phyloP scores from a whole-genome alignment of 2,329 filamentous ascomycete genomes.

The Diaporthe citriasiana region DNA sequence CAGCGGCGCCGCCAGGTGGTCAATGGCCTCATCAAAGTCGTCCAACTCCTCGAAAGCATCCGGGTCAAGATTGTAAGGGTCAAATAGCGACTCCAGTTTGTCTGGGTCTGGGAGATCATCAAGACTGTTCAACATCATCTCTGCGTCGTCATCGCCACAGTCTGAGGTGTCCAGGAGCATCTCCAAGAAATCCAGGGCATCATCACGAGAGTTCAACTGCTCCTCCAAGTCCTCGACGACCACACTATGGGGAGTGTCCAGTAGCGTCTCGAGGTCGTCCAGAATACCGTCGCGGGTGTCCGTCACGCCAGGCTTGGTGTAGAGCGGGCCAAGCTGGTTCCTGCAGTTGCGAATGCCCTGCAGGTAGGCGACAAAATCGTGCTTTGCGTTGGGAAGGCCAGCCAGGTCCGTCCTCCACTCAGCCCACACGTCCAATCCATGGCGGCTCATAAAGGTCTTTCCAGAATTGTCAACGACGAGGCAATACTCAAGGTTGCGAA shows the following conservation, averaged over 20 bases:
- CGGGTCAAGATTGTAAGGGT: too few species aligned
- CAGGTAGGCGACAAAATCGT: neutral
- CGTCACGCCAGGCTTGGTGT: neutral
- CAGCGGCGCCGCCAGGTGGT: too few species aligned
- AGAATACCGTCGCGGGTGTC: neutral
- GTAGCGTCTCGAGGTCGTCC: neutral
- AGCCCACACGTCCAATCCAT: neutral
- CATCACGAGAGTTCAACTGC: neutral
- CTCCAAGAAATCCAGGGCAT: too few species aligned
- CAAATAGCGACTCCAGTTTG: too few species aligned
- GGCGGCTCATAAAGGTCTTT: neutral
- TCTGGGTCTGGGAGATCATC: too few species aligned
- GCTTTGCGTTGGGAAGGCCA: rapidly evolving
- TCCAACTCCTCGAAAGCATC: too few species aligned
- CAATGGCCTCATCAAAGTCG: too few species aligned
- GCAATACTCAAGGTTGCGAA: neutral
- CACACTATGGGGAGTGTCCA: neutral
- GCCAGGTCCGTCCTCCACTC: rapidly evolving
- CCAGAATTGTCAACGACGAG: neutral
- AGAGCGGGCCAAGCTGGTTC: neutral
- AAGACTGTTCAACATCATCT: too few species aligned
- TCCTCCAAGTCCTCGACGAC: too few species aligned
- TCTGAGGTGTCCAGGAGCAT: too few species aligned
- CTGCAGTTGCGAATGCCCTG: neutral
- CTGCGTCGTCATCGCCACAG: too few species aligned